phyloP scores from a whole-genome alignment of 495 filamentous ascomycete genomes.

The Thermochaetoides thermophila region DNA sequence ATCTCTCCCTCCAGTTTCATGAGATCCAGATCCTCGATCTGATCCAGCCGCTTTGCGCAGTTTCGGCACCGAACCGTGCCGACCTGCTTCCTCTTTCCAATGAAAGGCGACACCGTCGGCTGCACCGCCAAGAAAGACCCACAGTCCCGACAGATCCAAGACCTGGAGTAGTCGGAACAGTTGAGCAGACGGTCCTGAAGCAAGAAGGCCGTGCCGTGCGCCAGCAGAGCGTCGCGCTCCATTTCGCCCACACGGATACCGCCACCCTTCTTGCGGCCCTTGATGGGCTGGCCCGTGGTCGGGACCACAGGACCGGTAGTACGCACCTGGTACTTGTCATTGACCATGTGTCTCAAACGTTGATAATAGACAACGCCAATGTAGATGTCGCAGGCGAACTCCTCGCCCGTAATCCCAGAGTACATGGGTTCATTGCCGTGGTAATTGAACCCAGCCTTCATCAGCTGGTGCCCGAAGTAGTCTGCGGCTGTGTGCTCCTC shows the following conservation, averaged over 20 bases:
- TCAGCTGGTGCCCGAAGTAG: conserved; percentile 90
- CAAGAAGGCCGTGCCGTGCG: conserved; percentile 87
- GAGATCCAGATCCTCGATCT: conserved; percentile 38
- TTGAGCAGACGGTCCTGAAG: conserved; percentile 92
- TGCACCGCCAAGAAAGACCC: conserved; percentile 78
- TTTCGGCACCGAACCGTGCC: conserved; percentile 60
- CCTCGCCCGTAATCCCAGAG: conserved; percentile 85
- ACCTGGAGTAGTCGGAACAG: conserved; percentile 77
- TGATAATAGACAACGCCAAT: conserved; percentile 97
- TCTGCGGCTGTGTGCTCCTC: conserved; percentile 84
- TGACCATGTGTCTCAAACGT: conserved; percentile 95
- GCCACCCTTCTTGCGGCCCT: conserved; percentile 87
- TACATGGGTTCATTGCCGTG: conserved; percentile 98
- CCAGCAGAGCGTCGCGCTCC: conserved; percentile 89
- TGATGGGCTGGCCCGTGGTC: conserved; percentile 90
- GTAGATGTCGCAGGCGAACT: conserved; percentile 90
- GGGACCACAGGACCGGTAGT: conserved; percentile 83
- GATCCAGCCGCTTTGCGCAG: conserved; percentile 53
- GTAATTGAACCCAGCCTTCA: conserved; percentile 92
- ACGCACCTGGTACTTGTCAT: conserved; percentile 97
- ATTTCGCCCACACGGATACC: conserved; percentile 98
- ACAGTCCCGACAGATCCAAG: conserved; percentile 78
- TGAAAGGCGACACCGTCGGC: conserved; percentile 55
- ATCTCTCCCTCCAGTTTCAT: conserved; percentile 50
- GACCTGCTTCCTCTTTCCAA: conserved; percentile 41